phyloP scores from a whole-genome alignment of 371 early-diverging fungal genomes.

The Circinella minor region DNA sequence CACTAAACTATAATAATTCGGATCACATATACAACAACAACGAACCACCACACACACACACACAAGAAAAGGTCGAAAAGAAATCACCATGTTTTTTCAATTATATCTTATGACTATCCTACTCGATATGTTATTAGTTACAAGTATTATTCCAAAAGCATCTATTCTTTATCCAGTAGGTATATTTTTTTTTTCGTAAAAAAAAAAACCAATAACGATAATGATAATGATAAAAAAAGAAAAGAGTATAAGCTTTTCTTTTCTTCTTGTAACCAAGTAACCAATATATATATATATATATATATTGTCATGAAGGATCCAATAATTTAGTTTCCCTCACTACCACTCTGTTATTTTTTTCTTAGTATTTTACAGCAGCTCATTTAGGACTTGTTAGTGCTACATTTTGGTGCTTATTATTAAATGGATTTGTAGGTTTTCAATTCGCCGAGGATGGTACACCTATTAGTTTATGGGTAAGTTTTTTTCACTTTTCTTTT shows the following conservation, averaged over 20 bases:
- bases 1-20: background rate
- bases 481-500: background rate
- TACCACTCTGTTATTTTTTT: too few species aligned
- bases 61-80: constrained; percentile 71
- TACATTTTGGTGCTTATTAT: constrained; percentile 80
- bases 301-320: too few species aligned
- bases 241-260: too few species aligned
- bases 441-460: constrained; percentile 95
- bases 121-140: constrained; percentile 79
- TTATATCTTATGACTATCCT: constrained; percentile 73
- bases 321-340: too few species aligned
- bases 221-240: too few species aligned
- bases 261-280: too few species aligned
- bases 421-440: constrained; percentile 92
- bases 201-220: too few species aligned
- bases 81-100: constrained; percentile 92
- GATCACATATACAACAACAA: background rate
- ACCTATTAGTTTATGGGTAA: constrained; percentile 60
- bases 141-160: constrained; percentile 82
- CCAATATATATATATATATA: too few species aligned
- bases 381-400: constrained; percentile 77
- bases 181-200: background rate
- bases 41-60: background rate
- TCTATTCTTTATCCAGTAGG: constrained; percentile 74
- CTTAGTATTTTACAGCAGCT: constrained; percentile 76